Evolutionary conservation across 2,329 filamentous ascomycete genomes (phyloP), one percentile per base, ranked within the genome.

Genomic region (Periconia macrospinosa): DNA sequence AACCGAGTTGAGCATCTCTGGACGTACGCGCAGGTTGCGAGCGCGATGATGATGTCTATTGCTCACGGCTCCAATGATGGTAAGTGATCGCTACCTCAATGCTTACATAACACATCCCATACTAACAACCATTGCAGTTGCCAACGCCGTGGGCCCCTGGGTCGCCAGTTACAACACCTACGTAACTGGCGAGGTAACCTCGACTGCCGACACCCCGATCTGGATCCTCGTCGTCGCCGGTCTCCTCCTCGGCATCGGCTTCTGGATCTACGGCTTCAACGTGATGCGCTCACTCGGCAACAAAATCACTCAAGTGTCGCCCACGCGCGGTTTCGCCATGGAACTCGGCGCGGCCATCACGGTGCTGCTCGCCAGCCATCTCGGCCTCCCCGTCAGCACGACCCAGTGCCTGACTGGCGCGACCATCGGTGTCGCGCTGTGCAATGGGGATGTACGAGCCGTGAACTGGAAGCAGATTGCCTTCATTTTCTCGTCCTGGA

Each of bases 341-440:
- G 88, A 91, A 70, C 83, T 91, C 80, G 88, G 88, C 33, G 87
- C 88, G 42, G 87, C 88, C 61, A 84, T 91, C 62, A 91, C 88
- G 10, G 83, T 91, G 52, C 82, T 91, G 15, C 72, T 91, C 67
- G 89, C 89, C 78, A 89, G 86, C 0, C 87, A 89, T 67, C 89
- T 81, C 78, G 83, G 81, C 2, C 84, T 91, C 0, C 88, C 88
- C 30, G 88, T 91, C 17, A 90, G 87, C 0, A 91, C 68, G 2
- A 64, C 67, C 19, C 63, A 65, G 87, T 91, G 88, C 71, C 89
- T 91, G 72, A 91, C 88, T 6, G 88, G 88, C 45, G 87, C 88
- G 19, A 90, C 87, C 0, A 85, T 91, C 33, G 88, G 88, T 47
- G 88, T 91, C 46, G 88, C 86, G 62, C 83, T 91, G 10, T 90